Conservation (phyloP, 2,329 filamentous ascomycete genomes). For the Helotiales sp. region DNA sequence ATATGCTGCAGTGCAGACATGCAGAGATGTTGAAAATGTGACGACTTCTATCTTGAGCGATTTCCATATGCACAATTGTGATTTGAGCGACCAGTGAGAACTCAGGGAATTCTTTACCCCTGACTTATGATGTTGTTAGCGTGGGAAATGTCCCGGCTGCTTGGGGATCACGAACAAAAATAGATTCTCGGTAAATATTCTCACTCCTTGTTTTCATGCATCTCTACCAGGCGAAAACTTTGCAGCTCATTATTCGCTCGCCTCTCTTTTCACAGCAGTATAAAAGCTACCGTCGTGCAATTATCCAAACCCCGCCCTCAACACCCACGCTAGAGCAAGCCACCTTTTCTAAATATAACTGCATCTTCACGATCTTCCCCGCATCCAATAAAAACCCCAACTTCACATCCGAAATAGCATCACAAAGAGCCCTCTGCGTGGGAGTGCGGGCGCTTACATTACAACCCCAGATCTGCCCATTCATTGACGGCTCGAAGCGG, state of each 20-base stretch:
- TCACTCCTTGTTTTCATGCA: background rate
- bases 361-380: conserved; percentile 12
- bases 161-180: conserved; percentile 11
- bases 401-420: conserved; percentile 19
- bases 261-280: background rate
- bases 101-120: background rate
- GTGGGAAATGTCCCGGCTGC: background rate
- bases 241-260: background rate
- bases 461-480: conserved; percentile 15
- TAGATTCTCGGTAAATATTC: conserved; percentile 12
- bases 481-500: conserved; percentile 12
- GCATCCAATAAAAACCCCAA: conserved; percentile 10
- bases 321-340: background rate
- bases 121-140: background rate
- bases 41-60: conserved; percentile 2
- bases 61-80: conserved; percentile 1
- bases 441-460: conserved; percentile 22
- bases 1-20: background rate
- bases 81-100: background rate
- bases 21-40: background rate
- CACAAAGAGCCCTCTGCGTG: conserved; percentile 1
- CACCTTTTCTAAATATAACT: conserved; percentile 17
- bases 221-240: background rate
- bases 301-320: conserved; percentile 3
- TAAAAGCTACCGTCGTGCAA: background rate